Base-by-base conservation (phyloP, 345 rosid species). In the Xanthoceras sorbifolium region DNA sequence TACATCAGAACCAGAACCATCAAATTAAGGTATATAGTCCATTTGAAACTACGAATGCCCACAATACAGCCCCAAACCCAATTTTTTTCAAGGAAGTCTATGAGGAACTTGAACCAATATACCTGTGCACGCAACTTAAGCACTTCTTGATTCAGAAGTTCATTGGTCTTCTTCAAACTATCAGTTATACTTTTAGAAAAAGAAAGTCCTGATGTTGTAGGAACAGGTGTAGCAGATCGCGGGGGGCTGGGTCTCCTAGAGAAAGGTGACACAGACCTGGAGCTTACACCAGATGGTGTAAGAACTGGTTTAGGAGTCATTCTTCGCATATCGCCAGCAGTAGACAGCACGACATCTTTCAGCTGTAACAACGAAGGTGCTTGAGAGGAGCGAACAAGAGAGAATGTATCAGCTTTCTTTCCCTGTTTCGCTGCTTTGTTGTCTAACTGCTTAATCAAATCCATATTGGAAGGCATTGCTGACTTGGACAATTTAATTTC, bases 231-330 rank as follows among this genome's bases (percentile, higher is more conserved):
- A 20, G 93, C 94, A 75, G 94, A 96, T 73, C 97, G 97, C 59
- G 98, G 97, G 26, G 99, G 98, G 74, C 99, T 93, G 71, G 97
- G 86, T 80, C 89, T 93, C 86, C 97, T 88, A 15, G 98, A 93
- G 86, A 96, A 93, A 84, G 97, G 99, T 42, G 99, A 96, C 74
- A 96, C 93, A 0, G 99, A 92, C 85, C 98, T 88, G 25, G 99
- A 96, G 85, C 87, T 93, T 71, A 84, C 91, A 73, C 93, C 98
- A 70, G 97, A 93, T 22, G 91, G 86, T 72, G 89, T 85, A 54
- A 85, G 86, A 67, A 87, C 86, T 57, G 94, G 91, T 80, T 88
- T 93, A 20, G 97, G 97, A 73, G 86, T 85, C 38, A 80, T 84
- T 71, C 92, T 78, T 61, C 91, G 87, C 74, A 90, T 67, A 68